Conservation (phyloP, 495 filamentous ascomycete genomes). For the Penicillium cinerascens region DNA sequence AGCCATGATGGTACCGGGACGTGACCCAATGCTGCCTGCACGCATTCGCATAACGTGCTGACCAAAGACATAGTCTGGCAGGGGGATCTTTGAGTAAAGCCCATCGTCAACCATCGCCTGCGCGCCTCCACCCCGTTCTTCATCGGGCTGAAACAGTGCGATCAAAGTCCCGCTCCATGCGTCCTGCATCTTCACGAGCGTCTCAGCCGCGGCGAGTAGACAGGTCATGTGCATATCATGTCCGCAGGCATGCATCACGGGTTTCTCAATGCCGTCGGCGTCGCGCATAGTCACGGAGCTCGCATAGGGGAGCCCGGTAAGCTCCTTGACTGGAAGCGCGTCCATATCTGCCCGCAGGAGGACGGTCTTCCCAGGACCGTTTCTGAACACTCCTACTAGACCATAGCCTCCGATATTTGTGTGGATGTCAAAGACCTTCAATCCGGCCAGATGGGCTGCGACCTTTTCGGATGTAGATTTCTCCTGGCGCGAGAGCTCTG, state of each 20-base stretch:
- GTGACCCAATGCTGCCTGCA: slow-evolving; percentile 39
- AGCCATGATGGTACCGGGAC: slow-evolving; percentile 42
- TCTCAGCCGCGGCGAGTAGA: slow-evolving; percentile 48
- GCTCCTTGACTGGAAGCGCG: slow-evolving; percentile 50
- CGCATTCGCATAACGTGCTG: slow-evolving; percentile 51
- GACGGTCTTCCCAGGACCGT: slow-evolving; percentile 47
- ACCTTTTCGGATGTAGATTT: slow-evolving; percentile 42
- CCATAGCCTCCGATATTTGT: slow-evolving; percentile 49
- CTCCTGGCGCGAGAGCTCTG: slow-evolving; percentile 56
- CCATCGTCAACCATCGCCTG: slow-evolving; percentile 54
- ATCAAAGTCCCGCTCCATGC: slow-evolving; percentile 51
- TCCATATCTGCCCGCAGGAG: slow-evolving; percentile 55
- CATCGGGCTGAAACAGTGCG: slow-evolving; percentile 53
- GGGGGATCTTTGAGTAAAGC: slow-evolving; percentile 45
- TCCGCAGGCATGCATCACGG: slow-evolving; percentile 55
- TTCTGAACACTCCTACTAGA: slow-evolving; percentile 41
- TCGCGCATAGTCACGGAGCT: slow-evolving; percentile 42
- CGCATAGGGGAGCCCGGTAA: slow-evolving; percentile 48
- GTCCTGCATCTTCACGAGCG: slow-evolving; percentile 24
- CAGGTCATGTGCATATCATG: slow-evolving; percentile 58
- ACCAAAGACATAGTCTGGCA: slow-evolving; percentile 49
- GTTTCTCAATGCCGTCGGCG: slow-evolving; percentile 39
- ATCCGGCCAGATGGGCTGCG: slow-evolving; percentile 29
- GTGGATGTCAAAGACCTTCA: slow-evolving; percentile 36
- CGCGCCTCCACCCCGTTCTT: slow-evolving; percentile 50